Base-by-base conservation (phyloP, 306 rosid species). In the Hippophae gyantsensis region DNA sequence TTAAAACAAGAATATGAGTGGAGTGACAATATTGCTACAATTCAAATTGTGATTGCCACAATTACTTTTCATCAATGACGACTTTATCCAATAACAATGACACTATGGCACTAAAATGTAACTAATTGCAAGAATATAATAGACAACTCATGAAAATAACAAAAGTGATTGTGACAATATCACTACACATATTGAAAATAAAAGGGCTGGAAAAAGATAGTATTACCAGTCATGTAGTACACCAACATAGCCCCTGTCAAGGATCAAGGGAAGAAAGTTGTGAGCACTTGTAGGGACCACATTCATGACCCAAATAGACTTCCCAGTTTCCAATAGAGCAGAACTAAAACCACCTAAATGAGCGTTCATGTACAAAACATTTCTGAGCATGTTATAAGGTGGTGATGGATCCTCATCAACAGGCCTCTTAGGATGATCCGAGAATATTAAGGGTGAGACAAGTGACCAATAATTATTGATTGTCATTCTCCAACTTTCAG, bases 351-450 rank as follows among this genome's bases (percentile, higher is more conserved):
- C 97, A 41, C 99, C 97, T 70, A 80, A 77, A 77, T 69, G 88
- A 61, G 99, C 90, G 72, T 89, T 93, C 99, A 93, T 89, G 94
- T 93, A 97, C 8, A 93, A 81, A 72, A 89, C 90, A 54, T 93
- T 93, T 69, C 99, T 78, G 58, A 93, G 87, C 99, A 93, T 93
- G 84, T 93, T 93, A 79, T 76, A 93, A 57, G 99, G 99, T 8
- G 99, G 97, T 43, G 83, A 82, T 38, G 99, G 99, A 71, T 93
- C 99, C 72, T 93, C 99, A 61, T 88, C 99, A 2, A 97, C 99
- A 1, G 99, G 99, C 68, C 99, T 80, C 81, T 93, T 93, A 12
- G 99, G 99, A 79, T 93, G 99, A 78, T 93, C 99, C 13, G 99
- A 93, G 79, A 93, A 93, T 72, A 93, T 86, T 66, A 89, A 61